Base-by-base conservation (phyloP, 2,329 filamentous ascomycete genomes). In the Meredithiella fracta region DNA sequence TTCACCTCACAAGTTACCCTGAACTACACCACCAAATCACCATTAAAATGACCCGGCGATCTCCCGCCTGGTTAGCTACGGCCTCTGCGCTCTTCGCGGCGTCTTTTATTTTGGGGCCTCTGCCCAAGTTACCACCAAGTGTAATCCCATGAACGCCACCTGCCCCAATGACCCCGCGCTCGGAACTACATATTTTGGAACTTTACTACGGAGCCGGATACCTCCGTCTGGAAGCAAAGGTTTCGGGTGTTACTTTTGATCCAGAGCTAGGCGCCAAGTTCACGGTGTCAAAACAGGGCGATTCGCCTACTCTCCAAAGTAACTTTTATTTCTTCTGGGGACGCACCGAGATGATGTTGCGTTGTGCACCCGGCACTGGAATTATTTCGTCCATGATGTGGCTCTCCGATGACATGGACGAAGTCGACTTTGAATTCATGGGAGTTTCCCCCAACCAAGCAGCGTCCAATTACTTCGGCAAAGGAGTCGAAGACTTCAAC, bases 301-400 rank as follows among this genome's bases (percentile, higher is more conserved):
- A 94, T 63, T 85, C 87, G 0, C 86, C 88, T 1, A 94, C 87
- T 1, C 77, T 94, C 60, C 77, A 82, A 61, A 82, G 85, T 50
- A 80, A 81, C 62, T 91, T 89, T 67, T 92, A 88, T 71, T 85
- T 94, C 68, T 89, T 94, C 73, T 91, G 85, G 62, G 88, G 88
- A 55, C 79, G 82, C 59, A 81, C 87, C 56, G 86, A 92, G 68
- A 76, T 91, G 58, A 74, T 79, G 62, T 78, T 94, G 72, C 86
- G 87, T 70, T 85, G 85, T 3, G 82, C 89, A 0, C 70, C 73
- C 1, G 89, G 89, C 17, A 71, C 70, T 6, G 89, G 89, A 53
- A 82, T 95, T 60, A 79, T 95, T 62, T 88, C 82, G 64, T 81
- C 85, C 60, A 82, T 94, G 64, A 90, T 94, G 65, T 76, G 91